Percentiles rank a stretch among this genome's conserved stretches.
Conservation (phyloP, 2,329 filamentous ascomycete species). For the Sporothrix sp. region DNA sequence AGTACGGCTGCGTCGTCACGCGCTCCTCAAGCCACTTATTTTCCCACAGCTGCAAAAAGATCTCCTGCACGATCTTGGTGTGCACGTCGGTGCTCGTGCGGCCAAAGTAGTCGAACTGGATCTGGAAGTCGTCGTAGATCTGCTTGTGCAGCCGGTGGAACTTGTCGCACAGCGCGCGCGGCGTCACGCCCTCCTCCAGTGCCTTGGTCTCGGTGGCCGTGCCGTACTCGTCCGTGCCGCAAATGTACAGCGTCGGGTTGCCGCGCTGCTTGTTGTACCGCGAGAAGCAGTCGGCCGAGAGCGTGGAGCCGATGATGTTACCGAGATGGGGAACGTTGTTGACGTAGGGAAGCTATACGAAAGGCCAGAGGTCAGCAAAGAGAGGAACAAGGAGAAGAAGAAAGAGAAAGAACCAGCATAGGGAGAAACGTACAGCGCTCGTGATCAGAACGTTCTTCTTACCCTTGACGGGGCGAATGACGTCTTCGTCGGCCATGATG, state of each 20-base stretch:
- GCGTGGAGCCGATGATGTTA: conserved; percentile 76
- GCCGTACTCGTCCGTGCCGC: conserved; percentile 62
- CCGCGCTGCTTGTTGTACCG: conserved; percentile 73
- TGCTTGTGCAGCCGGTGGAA: conserved; percentile 83
- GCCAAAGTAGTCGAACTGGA: conserved; percentile 90
- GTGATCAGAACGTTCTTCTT: conserved; percentile 84
- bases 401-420: neutral
- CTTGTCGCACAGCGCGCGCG: conserved; percentile 74
- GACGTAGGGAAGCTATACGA: conserved; percentile 24
- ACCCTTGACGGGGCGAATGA: conserved; percentile 55
- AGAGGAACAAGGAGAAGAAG: neutral
- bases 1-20: conserved; percentile 83
- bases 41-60: conserved; percentile 78
- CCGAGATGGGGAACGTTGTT: conserved; percentile 74
- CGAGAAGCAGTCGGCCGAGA: conserved; percentile 80
- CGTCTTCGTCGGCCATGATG: conserved; percentile 2
- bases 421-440: conserved; percentile 60
- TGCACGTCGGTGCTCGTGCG: conserved; percentile 83
- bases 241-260: conserved; percentile 73
- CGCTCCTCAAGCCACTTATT: conserved; percentile 85
- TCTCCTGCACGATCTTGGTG: conserved; percentile 84
- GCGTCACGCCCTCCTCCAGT: conserved; percentile 72
- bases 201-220: conserved; percentile 95
- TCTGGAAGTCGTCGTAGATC: conserved; percentile 93
- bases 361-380: neutral